Base-by-base conservation (phyloP, 2,329 filamentous ascomycete genomes). In the Ambrosiella cleistominuta region DNA sequence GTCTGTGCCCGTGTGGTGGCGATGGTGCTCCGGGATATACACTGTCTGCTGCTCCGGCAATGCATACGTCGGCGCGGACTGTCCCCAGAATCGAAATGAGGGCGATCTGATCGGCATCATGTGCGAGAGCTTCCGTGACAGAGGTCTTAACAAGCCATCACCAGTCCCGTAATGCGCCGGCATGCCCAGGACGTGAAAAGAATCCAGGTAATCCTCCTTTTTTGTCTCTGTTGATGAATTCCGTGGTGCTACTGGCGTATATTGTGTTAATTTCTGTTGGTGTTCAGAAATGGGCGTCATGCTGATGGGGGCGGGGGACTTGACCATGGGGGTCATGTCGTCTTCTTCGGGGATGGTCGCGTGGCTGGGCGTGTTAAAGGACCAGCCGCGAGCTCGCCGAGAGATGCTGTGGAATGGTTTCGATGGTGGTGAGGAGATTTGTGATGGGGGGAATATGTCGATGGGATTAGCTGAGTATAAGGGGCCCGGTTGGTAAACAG, bases 261-360 rank as follows among this genome's bases (percentile, higher is more conserved):
- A 47, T 47, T 13, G 17, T 36, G 27, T 51, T 15, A 7, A 36
- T 35, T 47, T 15, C 17, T 19, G 35, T 11, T 51, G 47, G 15
- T 35, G 1, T 35, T 35, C 19, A 2, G 47, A 36, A 3, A 51
- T 35, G 7, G 47, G 9, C 17, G 8, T 19, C 47, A 35, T 51
- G 8, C 27, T 8, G 9, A 36, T 27, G 17, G 47, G 2, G 8
- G 15, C 47, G 8, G 47, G 17, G 47, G 8, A 8, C 6, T 50
- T 19, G 1, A 60, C 17, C 49, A 60, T 53, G 15, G 54, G 49
- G 13, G 44, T 39, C 49, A 57, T 47, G 5, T 54, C 49, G 36
- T 49, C 54, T 13, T 60, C 35, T 40, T 60, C 58, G 2, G 37
- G 57, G 13, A 59, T 59, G 3, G 57, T 42, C 11, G 9, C 13